Base-by-base conservation (phyloP, 306 rosid species). In the Fagus sylvatica region DNA sequence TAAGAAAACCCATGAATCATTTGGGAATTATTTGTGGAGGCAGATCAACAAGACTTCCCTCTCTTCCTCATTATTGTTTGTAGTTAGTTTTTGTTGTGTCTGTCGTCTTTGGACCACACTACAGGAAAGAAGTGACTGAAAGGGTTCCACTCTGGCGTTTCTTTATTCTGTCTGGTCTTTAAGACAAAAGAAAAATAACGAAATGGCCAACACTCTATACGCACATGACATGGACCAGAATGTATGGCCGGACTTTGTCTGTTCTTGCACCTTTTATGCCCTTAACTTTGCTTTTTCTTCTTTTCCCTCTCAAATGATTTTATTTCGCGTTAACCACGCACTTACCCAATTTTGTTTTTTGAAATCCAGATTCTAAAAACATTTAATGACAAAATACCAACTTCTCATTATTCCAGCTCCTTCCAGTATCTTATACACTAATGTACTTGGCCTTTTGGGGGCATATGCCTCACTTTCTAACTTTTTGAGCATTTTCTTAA, bases 191-290 rank as follows among this genome's bases (percentile, higher is more conserved):
- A 46, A 12, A 10, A 8, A 54, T 54, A 54, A 54, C 5, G 7
- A 1, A 54, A 7, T n/a, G 60, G 60, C 22, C 17, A 4, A 7
- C 36, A 7, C 36, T 32, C 28, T 9, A 60, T 60, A 1, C n/a
- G 37, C 67, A 11, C 1, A 10, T 33, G 36, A 11, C 1, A 10
- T 33, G 36, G n/a, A 55, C 65, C 66, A 73, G 39, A 73, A 17
- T 39, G 33, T 6, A 19, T 32, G 65, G 77, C 69, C 73, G 72
- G 77, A 28, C 46, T 49, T 61, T 72, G 77, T 78, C 77, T 60
- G n/a, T 61, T 22, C 37, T n/a, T 49, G 12, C 64, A 37, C 36
- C 72, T 36, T 49, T 10, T 46, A 46, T 46, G 51, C 51, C 51
- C 15, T 48, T 12, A 12, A 43, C 1, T 22, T 5, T 7, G 17